These are phyloP conservation scores for Talaromyces sp. DNA, from an alignment of 2,329 filamentous ascomycete species.

Conservation along the genomic window DNA sequence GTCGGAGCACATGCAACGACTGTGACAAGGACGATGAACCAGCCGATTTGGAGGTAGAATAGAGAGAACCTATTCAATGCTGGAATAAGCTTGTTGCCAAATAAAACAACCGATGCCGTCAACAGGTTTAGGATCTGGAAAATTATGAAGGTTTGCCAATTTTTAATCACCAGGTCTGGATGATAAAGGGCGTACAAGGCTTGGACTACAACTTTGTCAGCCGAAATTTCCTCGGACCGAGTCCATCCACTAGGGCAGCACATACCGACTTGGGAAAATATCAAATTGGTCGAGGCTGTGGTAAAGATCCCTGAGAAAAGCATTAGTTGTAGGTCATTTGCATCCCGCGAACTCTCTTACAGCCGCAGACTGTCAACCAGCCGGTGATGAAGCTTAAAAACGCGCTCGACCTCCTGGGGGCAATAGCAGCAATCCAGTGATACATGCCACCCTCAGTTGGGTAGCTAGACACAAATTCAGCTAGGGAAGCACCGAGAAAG, in stretches of 20 bases:
- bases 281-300: slow-evolving; percentile 44
- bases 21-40: slow-evolving; percentile 45
- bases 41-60: slow-evolving; percentile 46
- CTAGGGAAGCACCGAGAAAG: slow-evolving; percentile 43
- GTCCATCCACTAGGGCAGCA: slow-evolving; percentile 34
- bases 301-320: slow-evolving; percentile 43
- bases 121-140: slow-evolving; percentile 38
- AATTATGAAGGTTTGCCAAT: slow-evolving; percentile 47
- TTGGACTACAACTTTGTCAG: slow-evolving; percentile 9
- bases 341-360: slow-evolving; percentile 14
- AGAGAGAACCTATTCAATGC: slow-evolving; percentile 44
- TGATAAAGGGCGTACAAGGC: slow-evolving; percentile 33
- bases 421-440: slow-evolving; percentile 48
- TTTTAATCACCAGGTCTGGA: slow-evolving; percentile 35
- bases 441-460: slow-evolving; percentile 50
- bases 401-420: slow-evolving; percentile 36
- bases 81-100: slow-evolving; percentile 44
- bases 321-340: background rate
- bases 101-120: slow-evolving; percentile 44
- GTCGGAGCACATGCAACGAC: slow-evolving; percentile 45
- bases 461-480: slow-evolving; percentile 47
- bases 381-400: slow-evolving; percentile 44
- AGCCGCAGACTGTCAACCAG: slow-evolving; percentile 41
- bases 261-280: slow-evolving; percentile 30
- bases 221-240: slow-evolving; percentile 20